Evolutionary conservation across 2,329 filamentous ascomycete species (phyloP), one percentile per base, ranked within the genome.

Genomic region (Raffaelea arxii): DNA sequence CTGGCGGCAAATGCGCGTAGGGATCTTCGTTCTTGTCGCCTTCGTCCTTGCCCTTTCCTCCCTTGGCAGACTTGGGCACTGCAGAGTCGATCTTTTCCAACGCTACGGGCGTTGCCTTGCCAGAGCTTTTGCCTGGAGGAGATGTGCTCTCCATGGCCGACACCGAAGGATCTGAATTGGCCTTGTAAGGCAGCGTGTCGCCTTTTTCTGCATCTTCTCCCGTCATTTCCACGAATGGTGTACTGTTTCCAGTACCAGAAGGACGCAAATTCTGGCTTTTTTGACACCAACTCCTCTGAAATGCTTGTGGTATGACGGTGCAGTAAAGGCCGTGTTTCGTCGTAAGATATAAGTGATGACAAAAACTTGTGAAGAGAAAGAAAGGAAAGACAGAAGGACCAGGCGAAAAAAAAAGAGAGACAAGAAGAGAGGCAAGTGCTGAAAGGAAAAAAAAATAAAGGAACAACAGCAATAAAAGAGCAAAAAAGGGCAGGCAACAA

Each of bases 1-100:
- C 59, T 9, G 74, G 63, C 2, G 83, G 76, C 4, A 90, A 69
- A 59, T 86, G 77, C 23, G 67, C 67, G 57, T 78, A 80, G 4
- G 75, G 67, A 55, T 71, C 67, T 44, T 75, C 68, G 4, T 7
- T 6, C n/a, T n/a, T n/a, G n/a, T n/a, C n/a, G 14, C 5, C 16
- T 16, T 36, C 32, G 32, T 67, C 57, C 36, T 11, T 56, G 51
- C 11, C 59, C 49, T 12, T 22, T 6, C 19, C 35, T 16, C 36
- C 35, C 12, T 60, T 56, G 9, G 27, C 9, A 9, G 27, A 9
- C 27, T 30, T 24, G 21, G 18, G 21, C 12, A 4, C 37, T 10
- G 27, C 37, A n/a, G 69, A 70, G 51, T 74, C 70, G 49, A 62
- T 63, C 58, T 70, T 71, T 48, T 62, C 57, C 32, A 72, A 54